Evolutionary conservation across 2,329 filamentous ascomycete genomes (phyloP).

Genomic region (Fusarium piperis): DNA sequence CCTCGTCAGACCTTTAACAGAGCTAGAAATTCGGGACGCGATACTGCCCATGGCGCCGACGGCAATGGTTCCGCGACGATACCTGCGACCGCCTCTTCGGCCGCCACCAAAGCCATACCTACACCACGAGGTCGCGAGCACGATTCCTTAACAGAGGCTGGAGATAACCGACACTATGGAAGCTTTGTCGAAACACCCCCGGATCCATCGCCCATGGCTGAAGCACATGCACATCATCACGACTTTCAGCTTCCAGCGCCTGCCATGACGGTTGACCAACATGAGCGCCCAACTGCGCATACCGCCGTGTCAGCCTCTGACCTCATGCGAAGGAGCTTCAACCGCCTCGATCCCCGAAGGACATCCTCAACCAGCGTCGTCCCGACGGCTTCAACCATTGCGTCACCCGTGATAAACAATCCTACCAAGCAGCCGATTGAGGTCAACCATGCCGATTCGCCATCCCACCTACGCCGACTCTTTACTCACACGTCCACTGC

Average conservation of each 20-base stretch:
- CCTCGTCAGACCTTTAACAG: conserved; percentile 26
- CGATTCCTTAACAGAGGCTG: conserved; percentile 52
- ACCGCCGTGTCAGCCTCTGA: conserved; percentile 29
- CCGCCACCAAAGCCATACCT: conserved; percentile 31
- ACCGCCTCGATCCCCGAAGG: conserved; percentile 46
- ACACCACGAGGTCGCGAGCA: conserved; percentile 46
- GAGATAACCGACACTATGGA: conserved; percentile 59
- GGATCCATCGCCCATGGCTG: conserved; percentile 38
- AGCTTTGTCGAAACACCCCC: conserved; percentile 61
- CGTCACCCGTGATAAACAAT: conserved; percentile 1
- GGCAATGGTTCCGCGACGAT: conserved; percentile 10
- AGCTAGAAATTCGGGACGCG: neutral
- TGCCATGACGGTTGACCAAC: conserved; percentile 55
- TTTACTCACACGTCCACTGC: conserved; percentile 46
- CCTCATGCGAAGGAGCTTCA: conserved; percentile 24
- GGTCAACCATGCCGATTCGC: conserved; percentile 33
- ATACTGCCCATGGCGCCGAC: conserved; percentile 2
- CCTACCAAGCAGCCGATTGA: conserved; percentile 32
- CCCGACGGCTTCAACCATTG: conserved; percentile 29
- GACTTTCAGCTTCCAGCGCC: conserved; percentile 65
- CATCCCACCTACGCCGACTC: conserved; percentile 48
- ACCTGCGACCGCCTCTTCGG: conserved; percentile 17
- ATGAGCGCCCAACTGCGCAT: conserved; percentile 38
- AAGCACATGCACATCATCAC: conserved; percentile 27
- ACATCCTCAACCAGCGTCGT: conserved; percentile 48